Percentiles rank a stretch among this genome's conserved stretches.
These are phyloP conservation scores for Metarhizium humberi DNA, from an alignment of 2,329 filamentous ascomycete species.

Conservation along the genomic window DNA sequence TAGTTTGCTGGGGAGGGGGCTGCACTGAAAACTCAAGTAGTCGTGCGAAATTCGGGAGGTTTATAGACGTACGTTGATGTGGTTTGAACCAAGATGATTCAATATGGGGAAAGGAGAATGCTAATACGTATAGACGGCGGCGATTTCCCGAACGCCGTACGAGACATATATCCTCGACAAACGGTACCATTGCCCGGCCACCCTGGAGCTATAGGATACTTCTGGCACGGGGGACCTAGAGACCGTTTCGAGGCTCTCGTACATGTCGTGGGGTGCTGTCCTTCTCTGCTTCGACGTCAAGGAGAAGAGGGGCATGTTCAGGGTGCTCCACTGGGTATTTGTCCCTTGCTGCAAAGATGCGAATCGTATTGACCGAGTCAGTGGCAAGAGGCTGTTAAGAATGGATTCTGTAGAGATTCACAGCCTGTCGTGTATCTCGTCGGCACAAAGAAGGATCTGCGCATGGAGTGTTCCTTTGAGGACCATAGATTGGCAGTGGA, in stretches of 20 bases:
- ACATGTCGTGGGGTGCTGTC: conserved; percentile 27
- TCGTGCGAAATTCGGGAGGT: conserved; percentile 27
- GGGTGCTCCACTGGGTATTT: conserved; percentile 26
- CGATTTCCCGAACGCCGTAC: conserved; percentile 22
- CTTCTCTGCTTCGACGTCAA: conserved; percentile 31
- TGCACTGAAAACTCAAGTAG: conserved; percentile 12
- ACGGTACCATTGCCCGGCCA: conserved; percentile 14
- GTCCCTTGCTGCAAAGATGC: background rate
- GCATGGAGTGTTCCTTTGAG: conserved; percentile 8
- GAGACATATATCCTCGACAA: conserved; percentile 24
- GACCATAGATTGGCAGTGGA: conserved; percentile 5
- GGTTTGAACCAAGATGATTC: background rate
- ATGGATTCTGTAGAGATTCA: conserved; percentile 1
- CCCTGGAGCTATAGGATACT: conserved; percentile 30
- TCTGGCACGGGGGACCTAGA: conserved; percentile 28
- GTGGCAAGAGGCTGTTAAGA: conserved; percentile 14
- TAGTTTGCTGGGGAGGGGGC: background rate
- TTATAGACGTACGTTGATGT: conserved; percentile 23
- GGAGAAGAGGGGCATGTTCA: conserved; percentile 22
- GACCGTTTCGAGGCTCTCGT: conserved; percentile 23
- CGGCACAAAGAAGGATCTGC: conserved; percentile 25
- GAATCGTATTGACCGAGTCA: background rate
- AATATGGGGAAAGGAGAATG: too few relatives aligned
- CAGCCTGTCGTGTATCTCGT: conserved; percentile 21
- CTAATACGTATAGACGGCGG: conserved; percentile 16